Percentiles rank a stretch among this genome's conserved stretches.
Conservation (phyloP, 2,329 filamentous ascomycete genomes). For the Colletotrichum musicola region DNA sequence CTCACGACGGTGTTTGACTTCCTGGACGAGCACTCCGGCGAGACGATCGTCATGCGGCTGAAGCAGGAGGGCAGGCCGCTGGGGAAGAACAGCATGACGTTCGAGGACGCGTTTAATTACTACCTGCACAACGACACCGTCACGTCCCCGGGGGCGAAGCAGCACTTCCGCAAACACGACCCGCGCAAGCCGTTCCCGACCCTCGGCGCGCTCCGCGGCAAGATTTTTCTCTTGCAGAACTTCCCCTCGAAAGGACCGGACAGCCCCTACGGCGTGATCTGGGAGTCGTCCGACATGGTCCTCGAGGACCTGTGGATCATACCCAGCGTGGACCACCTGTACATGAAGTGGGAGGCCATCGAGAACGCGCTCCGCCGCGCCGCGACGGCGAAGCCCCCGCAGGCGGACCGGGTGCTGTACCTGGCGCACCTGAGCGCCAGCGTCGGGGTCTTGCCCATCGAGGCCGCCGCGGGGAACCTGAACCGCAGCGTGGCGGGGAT, state of each 20-base stretch:
- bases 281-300: conserved; percentile 58
- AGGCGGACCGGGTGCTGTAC: conserved; percentile 54
- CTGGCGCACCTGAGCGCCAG: conserved; percentile 62
- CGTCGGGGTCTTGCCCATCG: conserved; percentile 62
- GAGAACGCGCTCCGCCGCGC: conserved; percentile 55
- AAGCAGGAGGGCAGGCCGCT: conserved; percentile 60
- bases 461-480: conserved; percentile 61
- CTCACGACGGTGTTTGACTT: conserved; percentile 59
- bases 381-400: conserved; percentile 43
- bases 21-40: conserved; percentile 57
- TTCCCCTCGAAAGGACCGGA: conserved; percentile 49
- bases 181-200: conserved; percentile 53
- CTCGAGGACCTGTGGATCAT: conserved; percentile 64
- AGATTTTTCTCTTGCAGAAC: conserved; percentile 62
- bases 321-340: conserved; percentile 55
- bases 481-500: conserved; percentile 59
- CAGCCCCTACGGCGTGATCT: conserved; percentile 56
- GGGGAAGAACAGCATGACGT: conserved; percentile 53
- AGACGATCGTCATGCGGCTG: conserved; percentile 63
- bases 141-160: conserved; percentile 50
- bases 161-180: conserved; percentile 53
- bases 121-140: conserved; percentile 52
- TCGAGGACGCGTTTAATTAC: conserved; percentile 59
- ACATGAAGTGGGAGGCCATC: conserved; percentile 62
- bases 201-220: conserved; percentile 59